Evolutionary conservation across 148 eudicot genomes (phyloP), one percentile per base, ranked within the genome.

Genomic region (Rhododendron vialii): DNA sequence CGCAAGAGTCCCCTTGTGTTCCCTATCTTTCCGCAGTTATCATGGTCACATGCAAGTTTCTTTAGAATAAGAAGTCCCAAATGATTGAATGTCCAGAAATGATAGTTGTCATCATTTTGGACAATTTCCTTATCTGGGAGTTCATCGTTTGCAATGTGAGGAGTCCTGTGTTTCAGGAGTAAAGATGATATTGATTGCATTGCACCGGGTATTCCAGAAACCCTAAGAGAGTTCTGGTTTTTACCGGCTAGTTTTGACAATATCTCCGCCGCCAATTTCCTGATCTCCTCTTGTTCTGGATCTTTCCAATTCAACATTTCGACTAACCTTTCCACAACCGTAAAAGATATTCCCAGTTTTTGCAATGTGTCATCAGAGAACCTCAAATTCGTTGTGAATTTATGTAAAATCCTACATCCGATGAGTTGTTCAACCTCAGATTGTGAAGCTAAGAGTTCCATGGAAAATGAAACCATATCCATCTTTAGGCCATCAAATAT

Each of bases 261-360:
- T 9, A 96, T 93, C 14, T 88, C 88, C 4, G 94, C 96, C 2
- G 98, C 93, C 51, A 93, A 91, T 53, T 88, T 83, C 78, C 98
- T 91, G 63, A 93, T 94, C 88, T 94, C 93, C 87, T 94, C 93
- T 82, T 93, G 93, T 78, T 89, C 88, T 11, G 88, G 87, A 84
- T 92, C 94, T 78, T 93, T 94, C 98, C 98, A 94, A 82, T 94
- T 96, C 84, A 96, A 84, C 92, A 96, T 96, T 85, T 95, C 96
- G 1, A 96, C 93, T 76, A 96, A 83, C 87, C 98, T 91, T 85
- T 95, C 98, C 74, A 94, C 92, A 22, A 89, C 92, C 4, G 92
- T 35, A 17, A 86, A 83, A n/a, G 90, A 87, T 26, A 89, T 89
- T 88, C 98, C 98, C 33, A 96, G 88, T 84, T 93, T 96, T 85